phyloP scores from a whole-genome alignment of 768 basidiomycete species.

The Kwoniella newhampshirensis region DNA sequence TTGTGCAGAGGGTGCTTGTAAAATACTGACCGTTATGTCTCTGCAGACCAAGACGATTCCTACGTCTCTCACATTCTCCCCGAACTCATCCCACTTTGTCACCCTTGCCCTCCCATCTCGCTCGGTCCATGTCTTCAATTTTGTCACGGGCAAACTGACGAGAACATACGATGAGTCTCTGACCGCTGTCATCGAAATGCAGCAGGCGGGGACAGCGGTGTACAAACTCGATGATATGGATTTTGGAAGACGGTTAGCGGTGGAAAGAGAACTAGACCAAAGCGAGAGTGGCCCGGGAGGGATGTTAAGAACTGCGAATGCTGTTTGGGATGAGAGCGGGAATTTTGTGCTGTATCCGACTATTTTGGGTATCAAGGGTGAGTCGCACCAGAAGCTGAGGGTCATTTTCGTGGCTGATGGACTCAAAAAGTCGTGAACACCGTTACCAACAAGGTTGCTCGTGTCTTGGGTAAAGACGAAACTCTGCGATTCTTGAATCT shows the following conservation, averaged over 20 bases:
- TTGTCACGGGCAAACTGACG: slow-evolving; percentile 81
- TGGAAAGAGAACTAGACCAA: slow-evolving; percentile 82
- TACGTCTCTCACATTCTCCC: slow-evolving; percentile 86
- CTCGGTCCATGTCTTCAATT: slow-evolving; percentile 89
- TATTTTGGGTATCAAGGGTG: slow-evolving; percentile 91
- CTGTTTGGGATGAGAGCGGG: slow-evolving; percentile 97
- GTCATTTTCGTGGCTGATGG: neutral
- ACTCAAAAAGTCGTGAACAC: slow-evolving; percentile 88
- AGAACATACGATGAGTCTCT: slow-evolving; percentile 95
- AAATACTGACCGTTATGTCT: neutral
- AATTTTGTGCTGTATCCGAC: slow-evolving; percentile 92
- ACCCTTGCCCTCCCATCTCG: slow-evolving; percentile 88
- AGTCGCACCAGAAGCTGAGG: slow-evolving; percentile 21
- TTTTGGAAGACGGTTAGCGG: slow-evolving; percentile 91
- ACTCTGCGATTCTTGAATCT: slow-evolving; percentile 85
- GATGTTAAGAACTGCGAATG: slow-evolving; percentile 67
- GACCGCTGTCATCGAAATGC: slow-evolving; percentile 93
- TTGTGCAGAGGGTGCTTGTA: neutral
- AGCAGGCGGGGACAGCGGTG: slow-evolving; percentile 91
- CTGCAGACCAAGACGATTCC: slow-evolving; percentile 82
- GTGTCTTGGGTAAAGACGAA: slow-evolving; percentile 91
- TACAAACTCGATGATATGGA: slow-evolving; percentile 98
- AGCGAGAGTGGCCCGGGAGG: slow-evolving; percentile 59
- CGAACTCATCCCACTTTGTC: slow-evolving; percentile 82
- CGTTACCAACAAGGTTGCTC: slow-evolving; percentile 85